Percentiles rank a stretch among this genome's conserved stretches.
Conservation (phyloP, 2,329 filamentous ascomycete species). For the Sclerotinia sclerotiorum region DNA sequence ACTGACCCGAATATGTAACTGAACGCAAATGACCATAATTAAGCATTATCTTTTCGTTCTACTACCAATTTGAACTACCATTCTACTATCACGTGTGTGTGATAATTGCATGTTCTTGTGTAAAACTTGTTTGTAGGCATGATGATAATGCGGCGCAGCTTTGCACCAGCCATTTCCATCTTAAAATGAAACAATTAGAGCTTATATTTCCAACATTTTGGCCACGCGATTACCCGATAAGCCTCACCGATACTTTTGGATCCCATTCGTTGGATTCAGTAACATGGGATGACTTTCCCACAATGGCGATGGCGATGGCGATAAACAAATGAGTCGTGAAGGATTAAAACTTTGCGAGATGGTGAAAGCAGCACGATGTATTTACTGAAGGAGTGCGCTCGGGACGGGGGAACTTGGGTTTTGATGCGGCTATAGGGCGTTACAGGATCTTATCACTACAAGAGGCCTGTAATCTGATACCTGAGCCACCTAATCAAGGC, state of each 20-base stretch:
- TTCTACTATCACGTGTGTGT: neutral
- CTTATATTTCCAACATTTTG: neutral
- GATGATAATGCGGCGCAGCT: slow-evolving; percentile 1
- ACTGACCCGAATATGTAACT: too few species aligned
- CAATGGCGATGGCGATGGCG: slow-evolving; percentile 1
- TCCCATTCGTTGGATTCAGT: neutral
- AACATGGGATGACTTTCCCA: neutral
- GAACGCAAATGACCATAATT: too few species aligned
- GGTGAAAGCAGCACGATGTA: too few species aligned
- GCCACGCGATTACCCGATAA: neutral
- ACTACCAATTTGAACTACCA: too few species aligned
- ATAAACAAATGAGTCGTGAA: neutral
- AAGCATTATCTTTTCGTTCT: too few species aligned
- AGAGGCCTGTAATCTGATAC: too few species aligned
- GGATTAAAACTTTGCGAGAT: neutral
- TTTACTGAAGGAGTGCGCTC: neutral
- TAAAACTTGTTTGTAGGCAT: too few species aligned
- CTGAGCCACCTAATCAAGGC: too few species aligned
- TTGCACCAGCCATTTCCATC: neutral
- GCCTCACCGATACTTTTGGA: neutral
- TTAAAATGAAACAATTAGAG: neutral
- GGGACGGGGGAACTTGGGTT: too few species aligned
- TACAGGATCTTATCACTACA: too few species aligned
- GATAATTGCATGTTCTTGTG: neutral
- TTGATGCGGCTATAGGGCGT: too few species aligned